Conservation (phyloP, 2,329 filamentous ascomycete genomes). For the Lachnellula arida region DNA sequence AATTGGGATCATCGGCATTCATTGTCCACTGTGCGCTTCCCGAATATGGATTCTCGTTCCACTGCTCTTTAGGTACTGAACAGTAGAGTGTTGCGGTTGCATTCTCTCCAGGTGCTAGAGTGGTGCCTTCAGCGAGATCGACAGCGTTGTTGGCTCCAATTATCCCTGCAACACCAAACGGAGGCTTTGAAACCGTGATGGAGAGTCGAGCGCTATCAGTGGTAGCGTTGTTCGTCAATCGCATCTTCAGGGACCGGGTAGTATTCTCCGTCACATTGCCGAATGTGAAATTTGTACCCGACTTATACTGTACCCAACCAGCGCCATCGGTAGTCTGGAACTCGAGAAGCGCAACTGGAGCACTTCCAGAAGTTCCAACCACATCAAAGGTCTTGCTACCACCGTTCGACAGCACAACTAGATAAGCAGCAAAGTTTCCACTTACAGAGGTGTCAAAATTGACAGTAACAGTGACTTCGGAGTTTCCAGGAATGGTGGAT, state of each 20-base stretch:
- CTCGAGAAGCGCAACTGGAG: conserved; percentile 47
- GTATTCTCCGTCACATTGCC: conserved; percentile 51
- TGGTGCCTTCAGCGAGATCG: conserved; percentile 53
- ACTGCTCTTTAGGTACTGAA: conserved; percentile 51
- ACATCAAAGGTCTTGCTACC: conserved; percentile 46
- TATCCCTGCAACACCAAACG: conserved; percentile 50
- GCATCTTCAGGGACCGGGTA: conserved; percentile 43
- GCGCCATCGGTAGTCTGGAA: conserved; percentile 49
- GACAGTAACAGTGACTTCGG: conserved; percentile 38
- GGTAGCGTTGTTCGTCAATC: conserved; percentile 52
- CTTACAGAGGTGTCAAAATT: conserved; percentile 42
- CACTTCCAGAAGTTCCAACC: conserved; percentile 44
- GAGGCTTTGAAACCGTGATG: conserved; percentile 57
- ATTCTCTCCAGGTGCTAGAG: conserved; percentile 45
- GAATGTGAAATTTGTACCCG: conserved; percentile 45
- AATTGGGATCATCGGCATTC: conserved; percentile 50
- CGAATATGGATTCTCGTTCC: conserved; percentile 48
- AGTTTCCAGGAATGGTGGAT: conserved; percentile 37
- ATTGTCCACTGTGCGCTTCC: conserved; percentile 50
- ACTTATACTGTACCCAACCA: conserved; percentile 45
- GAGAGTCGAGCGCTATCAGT: conserved; percentile 46
- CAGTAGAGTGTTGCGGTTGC: conserved; percentile 50
- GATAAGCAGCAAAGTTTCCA: conserved; percentile 47
- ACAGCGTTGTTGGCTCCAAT: conserved; percentile 50
- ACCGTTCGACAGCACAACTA: conserved; percentile 46